Conservation (phyloP, 192 early-diverging fungal species). For the Chytriomyces sp. region DNA sequence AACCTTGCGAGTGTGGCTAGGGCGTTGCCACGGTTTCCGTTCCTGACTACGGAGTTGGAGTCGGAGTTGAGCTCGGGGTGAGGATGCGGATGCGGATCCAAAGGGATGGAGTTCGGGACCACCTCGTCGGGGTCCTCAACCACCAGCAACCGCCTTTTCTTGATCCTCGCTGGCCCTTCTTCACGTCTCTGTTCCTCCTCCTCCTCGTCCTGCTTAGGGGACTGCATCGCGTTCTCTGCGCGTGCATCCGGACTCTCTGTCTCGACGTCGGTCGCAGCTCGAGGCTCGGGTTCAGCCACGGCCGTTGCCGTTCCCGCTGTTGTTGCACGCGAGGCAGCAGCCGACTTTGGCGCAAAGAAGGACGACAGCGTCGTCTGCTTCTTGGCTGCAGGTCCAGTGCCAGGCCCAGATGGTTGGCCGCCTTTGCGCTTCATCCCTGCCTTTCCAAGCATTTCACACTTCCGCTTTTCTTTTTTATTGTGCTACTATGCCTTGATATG, state of each 20-base stretch:
- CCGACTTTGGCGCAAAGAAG: conserved; percentile 11
- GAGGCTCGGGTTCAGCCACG: background rate
- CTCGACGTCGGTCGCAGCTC: background rate
- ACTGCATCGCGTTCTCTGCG: background rate
- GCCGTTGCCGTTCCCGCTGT: background rate
- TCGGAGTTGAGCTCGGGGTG: too few species aligned
- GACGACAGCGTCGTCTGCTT: conserved; percentile 15
- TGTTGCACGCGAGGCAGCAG: background rate
- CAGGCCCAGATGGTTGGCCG: background rate
- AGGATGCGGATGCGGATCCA: too few species aligned
- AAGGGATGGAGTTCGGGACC: too few species aligned
- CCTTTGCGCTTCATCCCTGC: background rate
- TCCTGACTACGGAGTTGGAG: background rate
- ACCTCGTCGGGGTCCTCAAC: too few species aligned
- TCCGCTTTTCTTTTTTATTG: background rate
- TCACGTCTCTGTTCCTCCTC: background rate
- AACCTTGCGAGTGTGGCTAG: background rate
- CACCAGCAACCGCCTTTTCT: too few species aligned
- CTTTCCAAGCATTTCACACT: background rate
- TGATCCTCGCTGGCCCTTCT: background rate
- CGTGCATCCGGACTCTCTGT: background rate
- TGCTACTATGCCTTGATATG: background rate
- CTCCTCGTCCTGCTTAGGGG: background rate
- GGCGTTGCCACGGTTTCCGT: background rate
- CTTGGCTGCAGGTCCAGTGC: background rate